A percentile compares a stretch with the other conserved stretches of the same genome.
Conservation (phyloP, 805 yeast genomes). For the Millerozyma acaciae region DNA sequence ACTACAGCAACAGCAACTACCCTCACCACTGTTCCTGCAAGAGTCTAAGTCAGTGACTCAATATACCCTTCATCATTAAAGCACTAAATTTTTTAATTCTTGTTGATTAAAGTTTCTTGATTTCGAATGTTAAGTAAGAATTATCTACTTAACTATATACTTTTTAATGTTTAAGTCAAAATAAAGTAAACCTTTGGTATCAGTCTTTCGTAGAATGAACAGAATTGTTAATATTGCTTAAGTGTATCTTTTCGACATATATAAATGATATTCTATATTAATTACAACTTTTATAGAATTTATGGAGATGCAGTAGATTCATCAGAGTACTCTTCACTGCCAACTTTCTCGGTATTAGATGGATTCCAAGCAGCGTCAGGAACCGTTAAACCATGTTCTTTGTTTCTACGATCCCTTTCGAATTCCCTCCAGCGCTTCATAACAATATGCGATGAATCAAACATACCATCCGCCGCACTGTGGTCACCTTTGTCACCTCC, state of each 20-base stretch:
- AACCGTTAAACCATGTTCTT: constrained; percentile 23
- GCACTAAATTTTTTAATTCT: background rate
- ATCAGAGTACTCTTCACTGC: constrained; percentile 24
- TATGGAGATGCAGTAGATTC: constrained; percentile 12
- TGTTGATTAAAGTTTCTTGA: background rate
- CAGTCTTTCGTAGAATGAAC: too few relatives aligned
- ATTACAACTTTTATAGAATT: background rate
- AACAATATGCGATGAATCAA: constrained; percentile 83
- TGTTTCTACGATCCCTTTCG: constrained; percentile 61
- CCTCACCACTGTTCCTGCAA: constrained; percentile 11
- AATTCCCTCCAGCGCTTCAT: constrained; percentile 96
- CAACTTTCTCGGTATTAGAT: constrained; percentile 23
- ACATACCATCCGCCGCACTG: constrained; percentile 70
- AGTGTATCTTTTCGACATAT: background rate
- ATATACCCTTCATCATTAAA: background rate
- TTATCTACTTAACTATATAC: too few relatives aligned
- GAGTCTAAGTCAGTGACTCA: background rate
- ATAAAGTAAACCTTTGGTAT: too few relatives aligned
- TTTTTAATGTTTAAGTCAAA: too few relatives aligned
- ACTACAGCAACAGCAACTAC: constrained; percentile 12
- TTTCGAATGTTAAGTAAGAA: constrained; percentile 2
- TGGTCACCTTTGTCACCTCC: constrained; percentile 66
- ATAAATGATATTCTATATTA: background rate
- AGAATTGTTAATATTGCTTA: too few relatives aligned
- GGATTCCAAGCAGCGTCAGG: constrained; percentile 48